A percentile compares a stretch with the other conserved stretches of the same genome.
Conservation (phyloP, 75 land plant genomes). For the Pseudotsuga menziesii region DNA sequence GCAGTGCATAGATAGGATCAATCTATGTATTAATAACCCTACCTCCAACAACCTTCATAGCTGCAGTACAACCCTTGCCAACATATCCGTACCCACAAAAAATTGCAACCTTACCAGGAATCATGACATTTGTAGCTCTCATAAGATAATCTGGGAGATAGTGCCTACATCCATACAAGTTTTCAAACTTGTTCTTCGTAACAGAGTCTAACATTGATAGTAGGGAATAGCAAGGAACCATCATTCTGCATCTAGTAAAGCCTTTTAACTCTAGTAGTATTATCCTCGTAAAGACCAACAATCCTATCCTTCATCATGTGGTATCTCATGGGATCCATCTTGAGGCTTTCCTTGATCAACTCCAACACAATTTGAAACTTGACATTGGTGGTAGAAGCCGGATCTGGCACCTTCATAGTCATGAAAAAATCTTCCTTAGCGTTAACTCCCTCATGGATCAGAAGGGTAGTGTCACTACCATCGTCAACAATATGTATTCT, state of each 20-base stretch:
- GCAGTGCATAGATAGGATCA: not conserved
- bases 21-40: not conserved
- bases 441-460: slow-evolving; percentile 87
- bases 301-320: slow-evolving; percentile 77
- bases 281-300: slow-evolving; percentile 94
- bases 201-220: slow-evolving; percentile 96
- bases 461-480: slow-evolving; percentile 66
- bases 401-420: slow-evolving; percentile 70
- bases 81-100: not conserved
- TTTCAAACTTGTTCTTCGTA: slow-evolving; percentile 98
- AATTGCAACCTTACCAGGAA: too few relatives aligned
- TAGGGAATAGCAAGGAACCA: slow-evolving; percentile 75
- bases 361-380: slow-evolving; percentile 84
- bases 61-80: slow-evolving; percentile 7
- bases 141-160: too few relatives aligned
- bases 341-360: slow-evolving; percentile 50
- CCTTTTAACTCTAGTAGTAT: slow-evolving; percentile 87
- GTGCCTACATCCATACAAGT: slow-evolving; percentile 86
- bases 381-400: slow-evolving; percentile 66
- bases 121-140: too few relatives aligned
- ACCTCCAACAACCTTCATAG: not conserved
- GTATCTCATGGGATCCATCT: slow-evolving; percentile 67
- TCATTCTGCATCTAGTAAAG: slow-evolving; percentile 81
- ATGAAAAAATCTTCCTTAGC: slow-evolving; percentile 76
- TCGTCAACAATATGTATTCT: too few relatives aligned